These are phyloP conservation scores for Elaeis oleifera DNA, from an alignment of 202 grass and related monocot species.

Conservation along the genomic window DNA sequence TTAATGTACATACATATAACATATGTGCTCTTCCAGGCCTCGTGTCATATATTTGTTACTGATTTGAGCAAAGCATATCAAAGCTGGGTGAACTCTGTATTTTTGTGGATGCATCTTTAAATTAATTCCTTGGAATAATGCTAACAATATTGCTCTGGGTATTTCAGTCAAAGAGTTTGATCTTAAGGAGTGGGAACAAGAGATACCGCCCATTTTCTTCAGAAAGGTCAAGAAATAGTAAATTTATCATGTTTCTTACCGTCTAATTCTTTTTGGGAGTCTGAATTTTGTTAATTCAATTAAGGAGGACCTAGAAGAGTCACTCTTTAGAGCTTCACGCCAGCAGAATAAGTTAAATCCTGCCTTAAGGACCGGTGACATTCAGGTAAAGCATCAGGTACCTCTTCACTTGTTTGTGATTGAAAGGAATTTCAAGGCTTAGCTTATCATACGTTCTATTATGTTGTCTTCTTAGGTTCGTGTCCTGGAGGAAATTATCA, in stretches of 20 bases:
- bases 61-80: no score
- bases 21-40: no score
- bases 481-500: constrained; percentile 64
- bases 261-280: constrained; percentile 6
- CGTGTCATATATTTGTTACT: no score
- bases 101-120: no score
- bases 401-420: no score
- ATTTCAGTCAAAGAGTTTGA: constrained; percentile 76
- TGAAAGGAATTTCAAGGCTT: no score
- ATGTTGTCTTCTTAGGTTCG: constrained; percentile 24
- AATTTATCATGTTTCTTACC: not conserved
- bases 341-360: constrained; percentile 61
- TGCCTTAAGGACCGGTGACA: constrained; percentile 46
- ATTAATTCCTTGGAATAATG: no score
- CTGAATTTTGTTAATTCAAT: constrained; percentile 8
- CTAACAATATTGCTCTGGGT: not conserved
- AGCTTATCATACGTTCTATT: no score
- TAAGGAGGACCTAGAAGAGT: constrained; percentile 90
- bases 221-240: constrained; percentile 45
- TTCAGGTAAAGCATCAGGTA: constrained; percentile 36
- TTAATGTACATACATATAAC: no score
- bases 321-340: constrained; percentile 48
- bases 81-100: no score
- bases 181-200: constrained; percentile 73
- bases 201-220: constrained; percentile 92